Conservation (phyloP, 1,284 basidiomycete species). For the Cerioporus squamosus region DNA sequence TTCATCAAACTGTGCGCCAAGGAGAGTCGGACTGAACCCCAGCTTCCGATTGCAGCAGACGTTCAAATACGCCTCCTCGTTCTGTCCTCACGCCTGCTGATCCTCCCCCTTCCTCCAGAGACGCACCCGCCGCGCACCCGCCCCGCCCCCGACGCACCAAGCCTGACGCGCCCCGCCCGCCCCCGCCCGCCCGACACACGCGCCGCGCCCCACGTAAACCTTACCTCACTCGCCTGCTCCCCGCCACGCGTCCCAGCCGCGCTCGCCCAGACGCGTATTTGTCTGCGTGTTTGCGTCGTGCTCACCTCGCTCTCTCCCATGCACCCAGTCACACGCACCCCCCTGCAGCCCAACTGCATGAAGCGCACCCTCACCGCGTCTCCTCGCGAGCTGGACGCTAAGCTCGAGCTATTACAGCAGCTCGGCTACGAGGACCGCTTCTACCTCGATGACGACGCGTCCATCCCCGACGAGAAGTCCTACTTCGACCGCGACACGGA, state of each 20-base stretch:
- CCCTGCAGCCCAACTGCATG: slow-evolving; percentile 22
- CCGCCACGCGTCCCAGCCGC: slow-evolving; percentile 15
- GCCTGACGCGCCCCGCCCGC: slow-evolving; percentile 2
- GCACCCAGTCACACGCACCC: slow-evolving; percentile 8
- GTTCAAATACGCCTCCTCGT: slow-evolving; percentile 24
- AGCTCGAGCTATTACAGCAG: slow-evolving; percentile 34
- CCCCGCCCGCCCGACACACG: neutral
- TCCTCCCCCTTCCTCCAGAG: slow-evolving; percentile 13
- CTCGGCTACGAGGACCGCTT: slow-evolving; percentile 25
- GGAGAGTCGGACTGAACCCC: neutral
- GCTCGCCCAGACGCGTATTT: slow-evolving; percentile 10
- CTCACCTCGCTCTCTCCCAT: slow-evolving; percentile 7
- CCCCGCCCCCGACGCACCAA: neutral
- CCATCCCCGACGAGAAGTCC: slow-evolving; percentile 11
- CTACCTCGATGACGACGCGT: slow-evolving; percentile 21
- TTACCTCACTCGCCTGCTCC: slow-evolving; percentile 14
- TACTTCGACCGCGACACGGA: slow-evolving; percentile 21
- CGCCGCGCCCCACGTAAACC: slow-evolving; percentile 7
- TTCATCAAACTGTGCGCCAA: slow-evolving; percentile 20
- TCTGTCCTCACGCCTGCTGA: slow-evolving; percentile 21
- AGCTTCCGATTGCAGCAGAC: slow-evolving; percentile 11
- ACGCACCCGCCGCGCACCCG: neutral
- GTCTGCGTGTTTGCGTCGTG: slow-evolving; percentile 1
- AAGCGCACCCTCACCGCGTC: slow-evolving; percentile 20
- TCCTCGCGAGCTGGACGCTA: slow-evolving; percentile 28